phyloP scores from a whole-genome alignment of 805 yeast species.

The Kazachstania martiniae region DNA sequence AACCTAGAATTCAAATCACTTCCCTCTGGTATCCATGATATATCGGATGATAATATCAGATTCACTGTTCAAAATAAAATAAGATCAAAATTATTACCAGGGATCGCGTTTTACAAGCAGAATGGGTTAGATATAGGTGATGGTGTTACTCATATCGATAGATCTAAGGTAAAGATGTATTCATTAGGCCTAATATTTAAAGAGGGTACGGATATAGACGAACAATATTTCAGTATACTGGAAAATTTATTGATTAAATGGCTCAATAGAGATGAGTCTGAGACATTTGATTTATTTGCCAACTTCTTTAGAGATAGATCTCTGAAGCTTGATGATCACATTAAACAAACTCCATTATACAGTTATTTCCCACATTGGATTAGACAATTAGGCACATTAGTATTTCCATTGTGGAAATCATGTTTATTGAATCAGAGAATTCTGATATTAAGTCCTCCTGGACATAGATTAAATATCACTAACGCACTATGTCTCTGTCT shows the following conservation, averaged over 20 bases:
- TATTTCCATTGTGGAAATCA: slow-evolving; percentile 27
- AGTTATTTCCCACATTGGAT: slow-evolving; percentile 16
- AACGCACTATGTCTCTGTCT: slow-evolving; percentile 22
- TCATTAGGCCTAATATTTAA: slow-evolving; percentile 54
- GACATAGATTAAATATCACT: slow-evolving; percentile 19
- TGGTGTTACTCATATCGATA: slow-evolving; percentile 21
- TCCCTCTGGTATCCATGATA: slow-evolving; percentile 58
- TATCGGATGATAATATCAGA: slow-evolving; percentile 40
- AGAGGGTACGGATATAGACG: slow-evolving; percentile 25
- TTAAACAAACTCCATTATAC: too few relatives aligned
- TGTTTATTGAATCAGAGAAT: slow-evolving; percentile 20
- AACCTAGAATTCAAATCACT: slow-evolving; percentile 52
- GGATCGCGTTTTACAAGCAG: slow-evolving; percentile 43
- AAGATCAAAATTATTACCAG: slow-evolving; percentile 26
- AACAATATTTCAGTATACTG: slow-evolving; percentile 9
- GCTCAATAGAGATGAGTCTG: slow-evolving; percentile 7
- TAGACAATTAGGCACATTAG: slow-evolving; percentile 23
- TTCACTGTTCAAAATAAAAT: slow-evolving; percentile 31
- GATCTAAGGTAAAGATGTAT: slow-evolving; percentile 45
- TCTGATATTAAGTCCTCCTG: slow-evolving; percentile 19
- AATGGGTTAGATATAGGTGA: slow-evolving; percentile 25
- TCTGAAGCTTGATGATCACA: too few relatives aligned
- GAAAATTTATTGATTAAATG: slow-evolving; percentile 15
- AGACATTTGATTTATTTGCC: slow-evolving; percentile 4
- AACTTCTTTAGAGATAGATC: slow-evolving; percentile 5